Evolutionary conservation across 129 eudicot genomes (phyloP).

Genomic region (Pittosporum tobira): DNA sequence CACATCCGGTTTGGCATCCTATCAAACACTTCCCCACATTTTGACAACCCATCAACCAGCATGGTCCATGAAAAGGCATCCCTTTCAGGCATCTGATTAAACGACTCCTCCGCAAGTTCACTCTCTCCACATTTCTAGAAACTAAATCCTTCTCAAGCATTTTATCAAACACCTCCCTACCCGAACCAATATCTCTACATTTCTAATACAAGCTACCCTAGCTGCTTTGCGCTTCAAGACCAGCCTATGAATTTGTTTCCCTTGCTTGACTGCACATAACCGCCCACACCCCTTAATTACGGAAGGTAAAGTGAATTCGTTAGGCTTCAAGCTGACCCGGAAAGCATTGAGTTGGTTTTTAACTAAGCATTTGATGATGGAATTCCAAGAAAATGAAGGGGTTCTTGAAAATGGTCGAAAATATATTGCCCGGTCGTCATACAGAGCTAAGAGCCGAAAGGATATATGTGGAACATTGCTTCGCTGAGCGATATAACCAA

Average conservation of each 20-base stretch:
- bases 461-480: conserved; percentile 26
- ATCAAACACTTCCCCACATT: conserved; percentile 29
- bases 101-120: conserved; percentile 24
- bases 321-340: conserved; percentile 21
- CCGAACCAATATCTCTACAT: conserved; percentile 8
- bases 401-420: conserved; percentile 22
- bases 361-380: conserved; percentile 29
- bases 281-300: conserved; percentile 7
- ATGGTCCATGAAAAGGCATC: conserved; percentile 37
- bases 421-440: conserved; percentile 19
- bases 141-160: conserved; percentile 29
- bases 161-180: conserved; percentile 34
- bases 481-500: too few relatives aligned
- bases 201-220: conserved; percentile 12
- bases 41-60: conserved; percentile 35
- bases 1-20: conserved; percentile 28
- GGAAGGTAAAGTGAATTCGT: conserved; percentile 23
- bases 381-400: conserved; percentile 37
- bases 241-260: conserved; percentile 11
- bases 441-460: conserved; percentile 29
- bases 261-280: conserved; percentile 1
- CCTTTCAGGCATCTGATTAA: conserved; percentile 27
- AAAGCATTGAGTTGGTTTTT: conserved; percentile 26
- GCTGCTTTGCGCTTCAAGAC: conserved; percentile 13
- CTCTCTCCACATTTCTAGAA: conserved; percentile 24